Percentiles rank a stretch among this genome's conserved stretches.
Evolutionary conservation across 768 basidiomycete genomes (phyloP).

Genomic region (Mycena pura): DNA sequence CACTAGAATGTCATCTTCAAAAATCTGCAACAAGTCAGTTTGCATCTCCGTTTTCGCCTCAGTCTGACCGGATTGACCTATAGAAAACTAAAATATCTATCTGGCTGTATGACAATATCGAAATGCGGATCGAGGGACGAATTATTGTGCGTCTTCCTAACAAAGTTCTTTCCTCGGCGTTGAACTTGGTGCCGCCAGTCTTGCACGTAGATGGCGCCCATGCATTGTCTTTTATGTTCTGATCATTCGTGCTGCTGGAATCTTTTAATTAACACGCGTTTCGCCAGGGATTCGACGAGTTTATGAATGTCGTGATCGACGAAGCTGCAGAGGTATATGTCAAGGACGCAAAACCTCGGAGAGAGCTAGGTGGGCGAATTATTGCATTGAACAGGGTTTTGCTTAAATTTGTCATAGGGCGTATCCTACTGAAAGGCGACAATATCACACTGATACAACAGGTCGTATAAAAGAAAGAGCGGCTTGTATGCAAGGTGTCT

Average conservation of each 20-base stretch:
- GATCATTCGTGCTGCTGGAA: conserved; percentile 16
- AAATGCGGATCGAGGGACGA: conserved; percentile 95
- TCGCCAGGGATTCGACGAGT: conserved; percentile 96
- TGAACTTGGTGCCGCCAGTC: conserved; percentile 21
- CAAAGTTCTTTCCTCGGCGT: conserved; percentile 2
- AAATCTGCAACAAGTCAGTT: conserved; percentile 84
- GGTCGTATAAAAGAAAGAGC: conserved; percentile 37
- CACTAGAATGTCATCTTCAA: conserved; percentile 95
- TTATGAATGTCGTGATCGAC: conserved; percentile 98
- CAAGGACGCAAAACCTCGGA: conserved; percentile 85
- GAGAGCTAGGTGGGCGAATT: conserved; percentile 74
- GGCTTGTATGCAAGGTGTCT: conserved; percentile 13
- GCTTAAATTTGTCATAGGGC: conserved; percentile 57
- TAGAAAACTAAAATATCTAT: conserved; percentile 86
- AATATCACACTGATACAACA: conserved; percentile 98
- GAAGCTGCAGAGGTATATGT: conserved; percentile 92
- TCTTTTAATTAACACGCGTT: conserved; percentile 29
- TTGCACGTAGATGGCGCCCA: conserved; percentile 13
- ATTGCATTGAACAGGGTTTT: conserved; percentile 9
- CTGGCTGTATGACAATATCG: conserved; percentile 97
- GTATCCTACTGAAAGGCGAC: conserved; percentile 95
- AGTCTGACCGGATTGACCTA: conserved; percentile 19
- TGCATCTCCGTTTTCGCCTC: not conserved
- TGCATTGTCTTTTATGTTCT: conserved; percentile 13
- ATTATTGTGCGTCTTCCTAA: conserved; percentile 78